Conservation (phyloP, 495 filamentous ascomycete genomes). For the Hypoxylon cercidicola region DNA sequence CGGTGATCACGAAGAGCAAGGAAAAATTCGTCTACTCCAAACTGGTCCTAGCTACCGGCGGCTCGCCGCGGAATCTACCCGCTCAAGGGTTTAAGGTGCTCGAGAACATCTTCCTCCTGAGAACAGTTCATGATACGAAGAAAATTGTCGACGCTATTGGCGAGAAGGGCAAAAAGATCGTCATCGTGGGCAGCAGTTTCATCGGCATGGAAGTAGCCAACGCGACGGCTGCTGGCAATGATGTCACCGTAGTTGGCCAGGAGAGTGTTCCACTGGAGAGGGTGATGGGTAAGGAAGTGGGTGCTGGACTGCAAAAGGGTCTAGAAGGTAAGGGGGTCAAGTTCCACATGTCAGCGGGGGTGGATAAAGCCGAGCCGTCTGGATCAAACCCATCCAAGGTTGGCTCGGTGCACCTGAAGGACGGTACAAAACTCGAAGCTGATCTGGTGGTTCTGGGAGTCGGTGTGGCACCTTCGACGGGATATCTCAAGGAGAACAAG, state of each 20-base stretch:
- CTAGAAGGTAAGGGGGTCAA: slow-evolving; percentile 88
- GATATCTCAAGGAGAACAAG: slow-evolving; percentile 79
- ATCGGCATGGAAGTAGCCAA: slow-evolving; percentile 97
- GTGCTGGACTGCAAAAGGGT: slow-evolving; percentile 77
- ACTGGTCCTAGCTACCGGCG: slow-evolving; percentile 88
- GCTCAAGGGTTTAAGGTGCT: slow-evolving; percentile 87
- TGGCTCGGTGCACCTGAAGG: slow-evolving; percentile 84
- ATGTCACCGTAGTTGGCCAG: slow-evolving; percentile 93
- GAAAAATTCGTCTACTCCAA: slow-evolving; percentile 81
- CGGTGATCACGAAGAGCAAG: slow-evolving; percentile 76
- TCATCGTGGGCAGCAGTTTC: slow-evolving; percentile 90
- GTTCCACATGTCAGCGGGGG: slow-evolving; percentile 81
- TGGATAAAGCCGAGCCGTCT: slow-evolving; percentile 83
- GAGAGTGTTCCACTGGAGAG: slow-evolving; percentile 87
- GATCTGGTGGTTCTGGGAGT: slow-evolving; percentile 93
- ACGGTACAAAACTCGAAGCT: slow-evolving; percentile 83
- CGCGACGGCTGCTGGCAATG: slow-evolving; percentile 74
- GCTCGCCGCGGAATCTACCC: slow-evolving; percentile 79
- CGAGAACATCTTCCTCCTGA: slow-evolving; percentile 84
- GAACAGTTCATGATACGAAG: slow-evolving; percentile 77
- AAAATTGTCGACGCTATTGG: slow-evolving; percentile 80
- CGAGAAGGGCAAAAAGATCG: slow-evolving; percentile 89
- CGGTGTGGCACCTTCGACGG: slow-evolving; percentile 87
- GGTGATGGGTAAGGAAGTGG: slow-evolving; percentile 84
- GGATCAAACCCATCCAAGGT: slow-evolving; percentile 71